These are phyloP conservation scores for Pythium plurisporium DNA, from an alignment of 352 stramenopile genomes.

Conservation along the genomic window DNA sequence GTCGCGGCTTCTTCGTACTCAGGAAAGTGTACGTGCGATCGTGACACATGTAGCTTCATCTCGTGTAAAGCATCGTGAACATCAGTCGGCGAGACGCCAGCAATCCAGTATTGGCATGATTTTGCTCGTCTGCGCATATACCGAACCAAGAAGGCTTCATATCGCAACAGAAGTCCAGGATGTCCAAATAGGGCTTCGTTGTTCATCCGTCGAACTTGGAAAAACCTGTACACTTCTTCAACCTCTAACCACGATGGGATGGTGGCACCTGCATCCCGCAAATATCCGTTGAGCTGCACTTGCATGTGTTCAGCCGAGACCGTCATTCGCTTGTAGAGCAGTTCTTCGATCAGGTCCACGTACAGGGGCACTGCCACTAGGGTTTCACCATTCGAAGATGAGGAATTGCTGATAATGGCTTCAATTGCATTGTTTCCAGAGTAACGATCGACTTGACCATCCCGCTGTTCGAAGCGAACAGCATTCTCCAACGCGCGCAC, in stretches of 20 bases:
- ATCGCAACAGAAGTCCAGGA: conserved; percentile 42
- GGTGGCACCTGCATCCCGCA: conserved; percentile 32
- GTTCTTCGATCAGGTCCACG: conserved; percentile 52
- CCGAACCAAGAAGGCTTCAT: conserved; percentile 50
- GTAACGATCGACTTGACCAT: neutral
- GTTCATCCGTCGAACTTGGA: conserved; percentile 33
- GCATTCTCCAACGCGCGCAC: conserved; percentile 26
- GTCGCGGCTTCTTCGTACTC: conserved; percentile 28
- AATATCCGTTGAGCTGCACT: conserved; percentile 29
- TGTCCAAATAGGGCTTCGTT: conserved; percentile 36
- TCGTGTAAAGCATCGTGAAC: conserved; percentile 22
- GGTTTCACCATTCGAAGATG: neutral
- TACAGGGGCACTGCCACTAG: conserved; percentile 38
- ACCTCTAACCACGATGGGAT: conserved; percentile 47
- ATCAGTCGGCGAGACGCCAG: conserved; percentile 9
- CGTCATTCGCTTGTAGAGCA: conserved; percentile 39
- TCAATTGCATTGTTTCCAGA: conserved; percentile 14
- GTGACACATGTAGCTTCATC: conserved; percentile 51
- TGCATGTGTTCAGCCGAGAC: conserved; percentile 36
- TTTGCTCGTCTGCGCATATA: conserved; percentile 34
- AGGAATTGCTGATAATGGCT: neutral
- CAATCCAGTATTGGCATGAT: conserved; percentile 13
- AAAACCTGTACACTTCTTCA: conserved; percentile 26
- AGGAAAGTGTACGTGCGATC: conserved; percentile 46
- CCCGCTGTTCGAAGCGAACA: conserved; percentile 12